These are phyloP conservation scores for Rhodotorula babjevae DNA, from an alignment of 768 basidiomycete genomes.

Conservation along the genomic window DNA sequence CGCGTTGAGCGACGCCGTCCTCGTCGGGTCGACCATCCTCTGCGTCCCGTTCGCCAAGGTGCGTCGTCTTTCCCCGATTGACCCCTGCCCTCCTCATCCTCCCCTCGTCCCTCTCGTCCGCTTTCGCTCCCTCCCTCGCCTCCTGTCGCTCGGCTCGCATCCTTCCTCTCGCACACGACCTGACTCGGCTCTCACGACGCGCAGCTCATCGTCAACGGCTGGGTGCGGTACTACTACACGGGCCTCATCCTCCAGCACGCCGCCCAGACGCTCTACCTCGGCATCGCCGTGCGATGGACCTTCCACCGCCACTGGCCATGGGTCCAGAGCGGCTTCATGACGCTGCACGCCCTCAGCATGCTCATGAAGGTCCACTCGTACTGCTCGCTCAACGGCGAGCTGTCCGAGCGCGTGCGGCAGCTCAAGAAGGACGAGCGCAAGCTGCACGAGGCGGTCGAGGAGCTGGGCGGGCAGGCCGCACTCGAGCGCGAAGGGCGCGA, in stretches of 20 bases:
- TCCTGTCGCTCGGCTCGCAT: no score
- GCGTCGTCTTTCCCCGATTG: background rate
- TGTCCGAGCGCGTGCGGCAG: constrained; percentile 49
- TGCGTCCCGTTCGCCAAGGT: constrained; percentile 81
- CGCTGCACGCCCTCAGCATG: constrained; percentile 60
- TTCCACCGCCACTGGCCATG: constrained; percentile 85
- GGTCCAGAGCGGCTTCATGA: constrained; percentile 87
- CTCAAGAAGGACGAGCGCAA: constrained; percentile 51
- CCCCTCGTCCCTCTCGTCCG: no score
- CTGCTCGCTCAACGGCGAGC: constrained; percentile 77
- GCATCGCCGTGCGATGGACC: constrained; percentile 76
- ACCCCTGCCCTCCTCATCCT: no score
- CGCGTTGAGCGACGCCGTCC: constrained; percentile 73
- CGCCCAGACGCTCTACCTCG: constrained; percentile 69
- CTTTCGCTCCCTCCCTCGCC: no score
- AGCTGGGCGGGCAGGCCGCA: constrained; percentile 64
- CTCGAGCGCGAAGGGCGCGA: constrained; percentile 12
- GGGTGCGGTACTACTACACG: constrained; percentile 73
- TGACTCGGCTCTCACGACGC: background rate
- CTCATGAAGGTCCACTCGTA: constrained; percentile 80
- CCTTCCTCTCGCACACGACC: no score
- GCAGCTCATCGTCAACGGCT: constrained; percentile 59
- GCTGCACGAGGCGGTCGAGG: constrained; percentile 51
- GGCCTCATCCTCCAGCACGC: constrained; percentile 75
- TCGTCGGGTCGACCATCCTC: constrained; percentile 66